phyloP scores from a whole-genome alignment of 1,139 yeast genomes.

The Protomyces lactucae-debilis region DNA sequence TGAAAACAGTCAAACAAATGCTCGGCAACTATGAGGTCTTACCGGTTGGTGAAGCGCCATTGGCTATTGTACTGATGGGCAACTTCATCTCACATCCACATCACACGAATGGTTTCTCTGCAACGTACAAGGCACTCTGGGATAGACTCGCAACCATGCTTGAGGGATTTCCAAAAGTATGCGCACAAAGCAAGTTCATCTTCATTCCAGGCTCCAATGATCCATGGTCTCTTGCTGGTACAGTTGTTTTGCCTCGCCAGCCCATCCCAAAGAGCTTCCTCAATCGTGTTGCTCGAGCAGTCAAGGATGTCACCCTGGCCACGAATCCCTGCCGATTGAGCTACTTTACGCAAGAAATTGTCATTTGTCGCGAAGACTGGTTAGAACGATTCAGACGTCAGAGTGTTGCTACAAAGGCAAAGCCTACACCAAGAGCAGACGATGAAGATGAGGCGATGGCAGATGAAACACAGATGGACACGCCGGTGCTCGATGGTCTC shows the following conservation, averaged over 20 bases:
- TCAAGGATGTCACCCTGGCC: slow-evolving; percentile 63
- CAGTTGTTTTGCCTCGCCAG: slow-evolving; percentile 62
- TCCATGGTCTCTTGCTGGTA: slow-evolving; percentile 83
- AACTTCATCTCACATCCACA: slow-evolving; percentile 69
- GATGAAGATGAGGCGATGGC: slow-evolving; percentile 12
- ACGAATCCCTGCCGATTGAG: slow-evolving; percentile 74
- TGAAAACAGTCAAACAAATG: slow-evolving; percentile 60
- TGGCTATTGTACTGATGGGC: slow-evolving; percentile 59
- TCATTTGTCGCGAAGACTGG: slow-evolving; percentile 65
- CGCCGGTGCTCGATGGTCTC: slow-evolving; percentile 1
- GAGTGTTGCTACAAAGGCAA: slow-evolving; percentile 43
- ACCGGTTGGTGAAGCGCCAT: slow-evolving; percentile 47
- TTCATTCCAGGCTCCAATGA: slow-evolving; percentile 87
- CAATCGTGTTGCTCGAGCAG: slow-evolving; percentile 57
- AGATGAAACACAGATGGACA: slow-evolving; percentile 23
- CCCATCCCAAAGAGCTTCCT: slow-evolving; percentile 68
- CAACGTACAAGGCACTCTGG: slow-evolving; percentile 50
- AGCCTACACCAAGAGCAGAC: slow-evolving; percentile 1
- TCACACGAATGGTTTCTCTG: slow-evolving; percentile 47
- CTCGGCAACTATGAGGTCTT: slow-evolving; percentile 50
- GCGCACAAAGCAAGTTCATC: slow-evolving; percentile 49
- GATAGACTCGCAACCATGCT: slow-evolving; percentile 62
- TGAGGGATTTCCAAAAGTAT: slow-evolving; percentile 47
- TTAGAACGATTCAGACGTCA: slow-evolving; percentile 67
- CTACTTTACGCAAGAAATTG: slow-evolving; percentile 74